A percentile compares a stretch with the other conserved stretches of the same genome.
phyloP scores from a whole-genome alignment of 768 basidiomycete species.

The Boletus eberwhitei region DNA sequence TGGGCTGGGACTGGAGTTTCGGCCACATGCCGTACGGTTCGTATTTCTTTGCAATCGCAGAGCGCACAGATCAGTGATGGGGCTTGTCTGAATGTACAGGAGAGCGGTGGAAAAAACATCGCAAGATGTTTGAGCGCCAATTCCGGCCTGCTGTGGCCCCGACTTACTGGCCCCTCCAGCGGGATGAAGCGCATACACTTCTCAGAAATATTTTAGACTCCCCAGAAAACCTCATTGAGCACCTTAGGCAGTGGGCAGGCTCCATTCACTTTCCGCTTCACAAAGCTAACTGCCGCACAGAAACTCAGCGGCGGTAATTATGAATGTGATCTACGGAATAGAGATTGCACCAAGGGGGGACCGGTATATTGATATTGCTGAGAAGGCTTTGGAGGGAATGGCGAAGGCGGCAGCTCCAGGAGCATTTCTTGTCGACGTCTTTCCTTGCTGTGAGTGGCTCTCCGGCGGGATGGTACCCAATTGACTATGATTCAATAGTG shows the following conservation, averaged over 20 bases:
- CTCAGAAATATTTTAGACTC: conserved; percentile 43
- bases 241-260: conserved; percentile 46
- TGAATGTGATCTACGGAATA: conserved; percentile 53
- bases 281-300: conserved; percentile 26
- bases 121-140: conserved; percentile 50
- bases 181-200: conserved; percentile 43
- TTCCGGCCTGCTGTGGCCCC: conserved; percentile 44
- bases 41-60: conserved; percentile 2
- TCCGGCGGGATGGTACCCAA: not conserved
- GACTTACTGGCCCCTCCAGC: conserved; percentile 43
- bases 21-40: conserved; percentile 52
- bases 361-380: conserved; percentile 48
- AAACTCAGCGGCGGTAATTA: conserved; percentile 49
- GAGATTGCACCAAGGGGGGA: conserved; percentile 41
- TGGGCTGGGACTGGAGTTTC: conserved; percentile 50
- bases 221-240: conserved; percentile 43
- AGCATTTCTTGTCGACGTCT: conserved; percentile 49
- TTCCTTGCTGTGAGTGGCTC: conserved; percentile 38
- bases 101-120: conserved; percentile 49
- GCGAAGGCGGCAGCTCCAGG: conserved; percentile 49
- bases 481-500: conserved; percentile 31
- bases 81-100: conserved; percentile 30
- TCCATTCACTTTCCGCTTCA: not conserved
- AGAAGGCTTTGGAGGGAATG: conserved; percentile 50
- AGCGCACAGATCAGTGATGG: not conserved